Evolutionary conservation across 306 rosid species (phyloP).

Genomic region (Ormosia emarginata): DNA sequence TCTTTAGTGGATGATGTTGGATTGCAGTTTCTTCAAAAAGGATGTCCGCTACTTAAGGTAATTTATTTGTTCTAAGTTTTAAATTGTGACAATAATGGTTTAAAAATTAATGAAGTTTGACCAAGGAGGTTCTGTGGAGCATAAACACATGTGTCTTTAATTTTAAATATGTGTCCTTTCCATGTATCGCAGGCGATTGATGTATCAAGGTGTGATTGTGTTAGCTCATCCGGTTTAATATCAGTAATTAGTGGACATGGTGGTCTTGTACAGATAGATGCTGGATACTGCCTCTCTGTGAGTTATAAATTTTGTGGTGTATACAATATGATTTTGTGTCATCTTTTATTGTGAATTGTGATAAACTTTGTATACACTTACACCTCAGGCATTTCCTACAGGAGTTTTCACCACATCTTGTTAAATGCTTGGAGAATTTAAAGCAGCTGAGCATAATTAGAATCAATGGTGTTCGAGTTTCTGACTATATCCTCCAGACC

Average conservation of each 20-base stretch:
- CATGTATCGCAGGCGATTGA: conserved; percentile 51
- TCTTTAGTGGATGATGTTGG: conserved; percentile 55
- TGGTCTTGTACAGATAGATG: conserved; percentile 42
- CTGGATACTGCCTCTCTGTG: conserved; percentile 47
- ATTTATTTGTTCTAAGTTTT: not conserved
- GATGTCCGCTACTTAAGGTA: conserved; percentile 63
- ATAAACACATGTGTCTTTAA: not conserved
- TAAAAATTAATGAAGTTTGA: not conserved
- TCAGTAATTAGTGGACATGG: conserved; percentile 49
- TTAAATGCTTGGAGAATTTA: conserved; percentile 45
- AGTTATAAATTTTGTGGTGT: conserved; percentile 23
- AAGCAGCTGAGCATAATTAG: conserved; percentile 45
- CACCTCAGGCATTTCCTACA: conserved; percentile 18
- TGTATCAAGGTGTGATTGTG: conserved; percentile 56
- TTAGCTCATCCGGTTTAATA: conserved; percentile 46
- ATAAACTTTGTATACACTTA: conserved; percentile 12
- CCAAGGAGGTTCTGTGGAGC: not conserved
- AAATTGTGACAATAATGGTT: not conserved
- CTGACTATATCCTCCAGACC: conserved; percentile 38
- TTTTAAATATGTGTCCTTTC: not conserved
- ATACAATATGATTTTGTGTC: not conserved
- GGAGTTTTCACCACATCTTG: conserved; percentile 46
- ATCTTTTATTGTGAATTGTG: not conserved
- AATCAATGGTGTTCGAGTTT: conserved; percentile 51
- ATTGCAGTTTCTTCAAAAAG: conserved; percentile 47